Evolutionary conservation across 257 asterid genomes (phyloP).

Genomic region (Solanum chmielewskii): DNA sequence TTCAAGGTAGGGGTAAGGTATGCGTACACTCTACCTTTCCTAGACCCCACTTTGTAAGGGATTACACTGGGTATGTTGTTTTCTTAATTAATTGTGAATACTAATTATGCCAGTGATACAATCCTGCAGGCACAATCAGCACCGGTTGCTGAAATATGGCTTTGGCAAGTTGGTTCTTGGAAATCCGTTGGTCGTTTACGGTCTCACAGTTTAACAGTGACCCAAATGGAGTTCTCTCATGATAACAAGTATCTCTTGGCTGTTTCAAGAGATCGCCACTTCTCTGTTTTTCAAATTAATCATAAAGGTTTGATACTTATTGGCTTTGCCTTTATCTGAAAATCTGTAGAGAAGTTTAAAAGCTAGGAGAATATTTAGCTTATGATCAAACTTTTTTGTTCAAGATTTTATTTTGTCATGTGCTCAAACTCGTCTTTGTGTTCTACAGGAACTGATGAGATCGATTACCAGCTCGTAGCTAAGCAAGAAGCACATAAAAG

Average conservation of each 20-base stretch:
- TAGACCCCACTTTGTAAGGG: rapidly evolving
- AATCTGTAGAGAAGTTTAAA: neutral
- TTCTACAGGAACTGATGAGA: constrained; percentile 44
- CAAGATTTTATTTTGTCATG: neutral
- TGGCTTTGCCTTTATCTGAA: neutral
- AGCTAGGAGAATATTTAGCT: neutral
- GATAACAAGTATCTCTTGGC: constrained; percentile 65
- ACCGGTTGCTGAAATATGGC: constrained; percentile 86
- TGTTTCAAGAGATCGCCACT: constrained; percentile 93
- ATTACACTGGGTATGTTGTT: neutral
- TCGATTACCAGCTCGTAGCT: constrained; percentile 35
- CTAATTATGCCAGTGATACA: neutral
- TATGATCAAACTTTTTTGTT: neutral
- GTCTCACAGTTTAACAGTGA: constrained; percentile 87
- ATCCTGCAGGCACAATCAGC: constrained; percentile 82
- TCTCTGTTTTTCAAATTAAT: constrained; percentile 60
- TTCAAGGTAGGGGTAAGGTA: neutral
- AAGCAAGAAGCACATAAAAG: constrained; percentile 88
- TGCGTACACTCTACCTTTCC: neutral
- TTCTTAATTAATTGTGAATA: neutral
- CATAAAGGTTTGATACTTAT: constrained; percentile 32
- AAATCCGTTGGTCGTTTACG: constrained; percentile 75
- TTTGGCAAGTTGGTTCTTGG: constrained; percentile 94
- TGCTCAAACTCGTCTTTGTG: neutral
- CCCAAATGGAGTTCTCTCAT: constrained; percentile 83